These are phyloP conservation scores for Filobasidium uniguttulatum DNA, from an alignment of 1,284 basidiomycete species.

Conservation along the genomic window DNA sequence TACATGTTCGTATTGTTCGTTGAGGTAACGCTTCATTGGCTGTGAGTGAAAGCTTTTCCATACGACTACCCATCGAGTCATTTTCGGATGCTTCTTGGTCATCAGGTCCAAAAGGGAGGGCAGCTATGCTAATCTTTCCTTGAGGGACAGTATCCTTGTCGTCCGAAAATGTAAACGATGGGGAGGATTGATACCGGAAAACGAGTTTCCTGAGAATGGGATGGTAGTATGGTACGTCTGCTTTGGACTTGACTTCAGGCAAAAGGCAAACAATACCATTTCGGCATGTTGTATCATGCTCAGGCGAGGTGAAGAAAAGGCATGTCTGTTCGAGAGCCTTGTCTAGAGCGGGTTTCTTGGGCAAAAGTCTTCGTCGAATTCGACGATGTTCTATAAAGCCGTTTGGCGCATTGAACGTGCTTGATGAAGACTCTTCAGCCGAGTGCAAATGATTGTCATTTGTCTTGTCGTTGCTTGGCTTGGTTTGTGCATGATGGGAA, in stretches of 20 bases:
- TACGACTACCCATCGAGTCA: too few species aligned
- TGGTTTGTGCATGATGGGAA: neutral
- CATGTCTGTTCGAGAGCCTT: constrained; percentile 23
- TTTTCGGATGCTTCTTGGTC: neutral
- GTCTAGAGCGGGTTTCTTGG: constrained; percentile 30
- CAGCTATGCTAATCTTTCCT: neutral
- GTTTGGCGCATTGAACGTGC: neutral
- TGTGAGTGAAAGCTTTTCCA: neutral
- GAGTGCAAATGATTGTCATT: neutral
- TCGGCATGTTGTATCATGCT: constrained; percentile 5
- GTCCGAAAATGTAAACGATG: constrained; percentile 17
- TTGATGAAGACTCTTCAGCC: neutral
- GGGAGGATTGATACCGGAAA: constrained; percentile 25
- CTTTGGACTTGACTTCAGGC: constrained; percentile 20
- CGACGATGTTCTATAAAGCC: constrained; percentile 2
- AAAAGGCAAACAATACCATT: constrained; percentile 25
- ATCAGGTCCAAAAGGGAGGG: neutral
- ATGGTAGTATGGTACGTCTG: constrained; percentile 33
- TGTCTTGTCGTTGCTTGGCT: neutral
- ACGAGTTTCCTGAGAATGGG: constrained; percentile 29
- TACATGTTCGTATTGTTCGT: constrained; percentile 62
- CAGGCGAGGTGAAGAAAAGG: constrained; percentile 18
- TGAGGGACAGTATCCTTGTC: neutral
- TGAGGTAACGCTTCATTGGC: constrained; percentile 14
- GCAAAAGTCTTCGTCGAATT: constrained; percentile 18